phyloP scores from a whole-genome alignment of 1,139 yeast species.

The Candida glucosophila region DNA sequence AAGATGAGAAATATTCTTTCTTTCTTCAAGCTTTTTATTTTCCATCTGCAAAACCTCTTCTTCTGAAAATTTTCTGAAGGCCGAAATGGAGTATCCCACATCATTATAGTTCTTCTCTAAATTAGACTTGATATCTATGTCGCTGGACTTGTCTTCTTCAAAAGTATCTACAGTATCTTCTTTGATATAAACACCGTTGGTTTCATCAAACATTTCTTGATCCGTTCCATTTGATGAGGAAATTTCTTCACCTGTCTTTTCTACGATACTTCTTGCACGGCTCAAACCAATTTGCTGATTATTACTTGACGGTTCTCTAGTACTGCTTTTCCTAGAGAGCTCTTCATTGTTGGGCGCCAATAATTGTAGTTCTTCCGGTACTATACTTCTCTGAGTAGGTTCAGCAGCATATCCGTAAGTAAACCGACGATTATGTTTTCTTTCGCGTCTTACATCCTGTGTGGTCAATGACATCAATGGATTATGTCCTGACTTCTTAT shows the following conservation, averaged over 20 bases:
- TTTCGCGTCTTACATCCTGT: too few relatives aligned
- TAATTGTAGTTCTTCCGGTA: slow-evolving; percentile 31
- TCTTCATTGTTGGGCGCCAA: slow-evolving; percentile 24
- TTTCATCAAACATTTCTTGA: background rate
- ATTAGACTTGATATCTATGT: background rate
- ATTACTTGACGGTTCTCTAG: too few relatives aligned
- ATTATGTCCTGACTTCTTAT: slow-evolving; percentile 1
- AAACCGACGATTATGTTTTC: background rate
- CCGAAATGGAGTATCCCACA: too few relatives aligned
- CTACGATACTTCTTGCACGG: too few relatives aligned
- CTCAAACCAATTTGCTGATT: too few relatives aligned
- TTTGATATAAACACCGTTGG: too few relatives aligned
- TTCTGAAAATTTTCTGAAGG: slow-evolving; percentile 19
- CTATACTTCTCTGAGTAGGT: slow-evolving; percentile 51
- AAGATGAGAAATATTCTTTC: slow-evolving; percentile 23
- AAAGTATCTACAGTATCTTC: background rate
- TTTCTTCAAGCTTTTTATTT: slow-evolving; percentile 29
- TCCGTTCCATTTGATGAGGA: too few relatives aligned
- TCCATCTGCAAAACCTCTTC: slow-evolving; percentile 36
- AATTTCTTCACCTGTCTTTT: too few relatives aligned
- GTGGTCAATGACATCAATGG: too few relatives aligned
- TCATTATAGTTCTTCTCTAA: background rate
- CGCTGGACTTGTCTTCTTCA: background rate
- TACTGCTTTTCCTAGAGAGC: slow-evolving; percentile 27
- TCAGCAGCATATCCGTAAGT: slow-evolving; percentile 15